Conservation (phyloP, 2,329 filamentous ascomycete genomes). For the Coniochaeta pulveracea region DNA sequence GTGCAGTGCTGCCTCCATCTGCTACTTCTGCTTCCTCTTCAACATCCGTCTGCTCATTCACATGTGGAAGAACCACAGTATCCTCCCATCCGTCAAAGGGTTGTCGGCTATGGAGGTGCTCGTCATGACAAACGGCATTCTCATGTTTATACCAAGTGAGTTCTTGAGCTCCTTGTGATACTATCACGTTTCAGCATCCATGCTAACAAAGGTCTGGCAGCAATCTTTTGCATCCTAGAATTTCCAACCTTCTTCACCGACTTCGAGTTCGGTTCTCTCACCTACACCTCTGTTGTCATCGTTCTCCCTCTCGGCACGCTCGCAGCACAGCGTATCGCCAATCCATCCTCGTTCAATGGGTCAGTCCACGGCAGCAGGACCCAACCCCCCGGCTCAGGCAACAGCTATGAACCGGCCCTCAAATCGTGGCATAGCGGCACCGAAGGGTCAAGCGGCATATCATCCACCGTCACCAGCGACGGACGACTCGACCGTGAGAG, state of each 20-base stretch:
- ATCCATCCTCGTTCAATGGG: slow-evolving; percentile 14
- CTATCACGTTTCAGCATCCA: not conserved
- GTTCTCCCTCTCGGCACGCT: slow-evolving; percentile 41
- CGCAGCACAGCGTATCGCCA: slow-evolving; percentile 33
- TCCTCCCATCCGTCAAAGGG: slow-evolving; percentile 29
- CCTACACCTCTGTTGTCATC: slow-evolving; percentile 35
- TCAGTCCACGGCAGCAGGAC: slow-evolving; percentile 4
- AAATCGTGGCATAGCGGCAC: slow-evolving; percentile 3
- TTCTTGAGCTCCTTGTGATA: slow-evolving; percentile 3
- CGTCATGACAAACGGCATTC: slow-evolving; percentile 41
- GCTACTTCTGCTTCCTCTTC: slow-evolving; percentile 45
- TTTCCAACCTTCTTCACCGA: slow-evolving; percentile 35
- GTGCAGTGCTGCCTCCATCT: slow-evolving; percentile 18
- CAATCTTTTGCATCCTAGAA: too few species aligned
- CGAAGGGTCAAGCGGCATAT: not conserved
- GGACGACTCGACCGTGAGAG: not conserved
- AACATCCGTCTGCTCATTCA: slow-evolving; percentile 38
- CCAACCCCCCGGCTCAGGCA: slow-evolving; percentile 1
- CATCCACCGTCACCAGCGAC: slow-evolving; percentile 7
- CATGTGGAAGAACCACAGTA: slow-evolving; percentile 31
- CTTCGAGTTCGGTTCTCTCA: slow-evolving; percentile 39
- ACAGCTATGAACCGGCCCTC: slow-evolving; percentile 1
- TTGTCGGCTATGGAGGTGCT: slow-evolving; percentile 42
- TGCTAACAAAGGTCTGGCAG: too few species aligned
- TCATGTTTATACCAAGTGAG: slow-evolving; percentile 46